Conservation (phyloP, 164 flowering plant species). For the Sedum album region DNA sequence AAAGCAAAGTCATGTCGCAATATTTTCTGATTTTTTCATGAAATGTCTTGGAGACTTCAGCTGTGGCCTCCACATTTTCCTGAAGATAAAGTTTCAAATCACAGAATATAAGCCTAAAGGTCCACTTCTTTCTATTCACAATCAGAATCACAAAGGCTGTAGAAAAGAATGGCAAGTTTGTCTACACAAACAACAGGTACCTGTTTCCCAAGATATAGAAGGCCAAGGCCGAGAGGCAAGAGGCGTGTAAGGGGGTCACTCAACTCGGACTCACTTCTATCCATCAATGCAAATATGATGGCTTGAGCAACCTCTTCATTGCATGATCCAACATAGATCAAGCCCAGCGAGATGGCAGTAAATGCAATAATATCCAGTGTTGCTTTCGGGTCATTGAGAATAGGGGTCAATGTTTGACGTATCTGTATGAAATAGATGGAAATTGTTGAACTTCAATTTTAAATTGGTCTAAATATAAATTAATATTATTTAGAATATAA, state of each 20-base stretch:
- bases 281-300: conserved; percentile 90
- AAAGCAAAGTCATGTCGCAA: conserved; percentile 85
- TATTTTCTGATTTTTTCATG: conserved; percentile 79
- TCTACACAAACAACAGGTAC: conserved; percentile 20
- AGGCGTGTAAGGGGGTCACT: conserved; percentile 76
- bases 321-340: conserved; percentile 90
- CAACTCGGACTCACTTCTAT: conserved; percentile 75
- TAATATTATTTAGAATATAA: too few relatives aligned
- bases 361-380: conserved; percentile 88
- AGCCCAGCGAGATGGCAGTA: conserved; percentile 77
- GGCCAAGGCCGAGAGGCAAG: conserved; percentile 86
- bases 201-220: conserved; percentile 96
- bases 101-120: not conserved
- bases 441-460: not conserved
- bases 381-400: conserved; percentile 67
- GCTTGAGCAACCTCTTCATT: conserved; percentile 94
- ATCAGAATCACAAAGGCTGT: not conserved
- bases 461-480: not conserved
- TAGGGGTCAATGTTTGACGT: conserved; percentile 42
- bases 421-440: conserved; percentile 32
- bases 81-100: conserved; percentile 15
- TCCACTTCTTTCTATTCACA: not conserved
- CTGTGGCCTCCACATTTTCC: conserved; percentile 94
- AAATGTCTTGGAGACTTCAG: conserved; percentile 92
- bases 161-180: not conserved